Base-by-base conservation (phyloP, 2,329 filamentous ascomycete species). In the Fusarium sterilihyphosum region DNA sequence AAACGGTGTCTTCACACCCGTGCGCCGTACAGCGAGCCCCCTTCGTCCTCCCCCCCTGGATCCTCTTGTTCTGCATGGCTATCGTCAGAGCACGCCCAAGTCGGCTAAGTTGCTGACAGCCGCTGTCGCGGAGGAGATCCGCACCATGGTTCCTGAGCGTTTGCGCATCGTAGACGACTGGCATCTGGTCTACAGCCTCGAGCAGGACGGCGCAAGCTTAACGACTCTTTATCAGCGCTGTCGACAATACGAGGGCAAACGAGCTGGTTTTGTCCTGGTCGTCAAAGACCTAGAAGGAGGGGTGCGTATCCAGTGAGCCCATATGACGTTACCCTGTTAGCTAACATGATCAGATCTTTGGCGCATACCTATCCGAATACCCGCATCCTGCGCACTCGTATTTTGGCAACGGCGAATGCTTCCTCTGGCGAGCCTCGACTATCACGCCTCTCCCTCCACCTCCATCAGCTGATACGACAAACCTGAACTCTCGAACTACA, bases 391-490 rank as follows among this genome's bases (percentile, higher is more conserved):
- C 91, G 3, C 85, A 94, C 6, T 93, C 95, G 73, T 99, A 98
- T 86, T 99, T 94, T 82, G 96, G 96, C 78, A 98, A 94, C 18
- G 96, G 96, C 78, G 96, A 99, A 83, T 98, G 96, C 83, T 99
- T 92, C 56, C 88, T 92, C 70, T 92, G 90, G 80, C 83, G 91
- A 24, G 89, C 90, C 38, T 91, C 90, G 4, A 86, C 87, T 20
- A 80, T 92, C 35, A 86, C 88, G 13, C 89, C 86, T 43, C 81
- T 88, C 3, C 84, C 87, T 6, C 86, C 84, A 6, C 87, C 87
- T 11, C 86, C 86, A 0, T 89, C 88, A 9, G 83, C 85, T 73
- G 86, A 89, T 78, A 88, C 86, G 3, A 85, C 84, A 6, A 79
- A 87, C 76, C 78, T 88, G 41, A 80, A 70, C 64, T 52, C 80